Evolutionary conservation across 2,329 filamentous ascomycete genomes (phyloP), one percentile per base, ranked within the genome.

Genomic region (Mycosphaerella sp.): DNA sequence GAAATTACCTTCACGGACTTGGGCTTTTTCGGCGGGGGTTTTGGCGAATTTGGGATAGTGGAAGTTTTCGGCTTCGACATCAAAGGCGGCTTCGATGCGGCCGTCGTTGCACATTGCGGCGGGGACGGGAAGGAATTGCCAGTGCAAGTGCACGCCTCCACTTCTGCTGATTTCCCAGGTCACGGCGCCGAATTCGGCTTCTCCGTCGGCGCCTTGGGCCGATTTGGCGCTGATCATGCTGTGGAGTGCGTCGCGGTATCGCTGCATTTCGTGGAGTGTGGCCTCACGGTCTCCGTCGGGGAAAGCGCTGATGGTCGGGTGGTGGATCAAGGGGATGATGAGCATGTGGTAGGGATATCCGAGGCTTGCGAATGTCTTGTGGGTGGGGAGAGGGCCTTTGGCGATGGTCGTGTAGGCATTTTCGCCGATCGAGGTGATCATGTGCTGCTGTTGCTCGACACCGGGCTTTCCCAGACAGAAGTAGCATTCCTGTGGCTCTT

Each of bases 401-500:
- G 93, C 89, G 23, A 87, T 93, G 29, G 93, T 95, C 51, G 97
- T 73, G 70, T 97, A 97, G 51, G 84, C 80, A 56, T 95, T 87
- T 14, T 90, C 84, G 50, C 88, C 93, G 59, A 98, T 92, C 26
- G 87, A 90, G 60, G 87, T 86, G 64, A 96, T 86, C 71, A 98
- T 86, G 72, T 98, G 92, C 1, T 85, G 86, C 10, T 11, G 12
- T 11, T 38, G 10, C 49, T 87, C 86, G 43, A 93, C 76, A 57
- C 86, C 86, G 5, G 87, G 83, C 69, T 95, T 96, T 5, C 89
- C 91, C 9, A 98, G 79, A 68, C 93, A 98, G 75, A 98, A 97
- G 76, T 93, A 98, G 73, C 93, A 98, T 65, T 86, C 80, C 49
- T 85, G 84, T 1, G 73, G 71, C 4, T 70, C 67, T 40, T 64